These are phyloP conservation scores for Talaromyces borbonicus DNA, from an alignment of 495 filamentous ascomycete genomes.

Conservation along the genomic window DNA sequence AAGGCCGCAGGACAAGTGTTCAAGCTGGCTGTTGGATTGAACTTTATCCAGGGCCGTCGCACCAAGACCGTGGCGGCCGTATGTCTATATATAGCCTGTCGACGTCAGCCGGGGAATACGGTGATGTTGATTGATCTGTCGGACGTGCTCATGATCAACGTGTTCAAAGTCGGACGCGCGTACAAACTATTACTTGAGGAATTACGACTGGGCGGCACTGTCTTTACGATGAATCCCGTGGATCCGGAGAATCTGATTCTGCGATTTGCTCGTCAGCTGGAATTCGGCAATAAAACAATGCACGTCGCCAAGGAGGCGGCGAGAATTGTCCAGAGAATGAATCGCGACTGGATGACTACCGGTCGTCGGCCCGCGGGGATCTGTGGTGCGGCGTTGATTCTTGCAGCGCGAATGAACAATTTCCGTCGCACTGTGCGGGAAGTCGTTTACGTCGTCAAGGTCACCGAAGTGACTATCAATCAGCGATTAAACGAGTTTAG, in stretches of 20 bases:
- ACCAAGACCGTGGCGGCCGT: conserved; percentile 74
- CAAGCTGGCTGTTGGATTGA: conserved; percentile 58
- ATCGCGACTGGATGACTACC: conserved; percentile 87
- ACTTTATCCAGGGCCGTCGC: conserved; percentile 86
- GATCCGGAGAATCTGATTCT: conserved; percentile 79
- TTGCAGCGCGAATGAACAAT: conserved; percentile 95
- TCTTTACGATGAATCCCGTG: conserved; percentile 47
- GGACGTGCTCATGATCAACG: conserved; percentile 72
- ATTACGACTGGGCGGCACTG: conserved; percentile 43
- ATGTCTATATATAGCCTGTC: conserved; percentile 79
- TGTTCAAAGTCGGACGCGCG: conserved; percentile 78
- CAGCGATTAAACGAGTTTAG: conserved; percentile 87
- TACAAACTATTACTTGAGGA: conserved; percentile 68
- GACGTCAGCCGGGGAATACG: conserved; percentile 50
- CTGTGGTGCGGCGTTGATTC: conserved; percentile 86
- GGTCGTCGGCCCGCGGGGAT: conserved; percentile 89
- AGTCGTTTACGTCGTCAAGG: conserved; percentile 92
- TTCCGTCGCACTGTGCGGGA: conserved; percentile 85
- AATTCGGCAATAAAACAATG: conserved; percentile 69
- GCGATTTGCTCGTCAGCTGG: conserved; percentile 78
- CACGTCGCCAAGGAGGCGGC: conserved; percentile 79
- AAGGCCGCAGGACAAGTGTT: conserved; percentile 62
- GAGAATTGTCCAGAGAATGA: conserved; percentile 82
- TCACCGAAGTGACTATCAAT: conserved; percentile 80
- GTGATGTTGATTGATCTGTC: conserved; percentile 92